Evolutionary conservation across 2,329 filamentous ascomycete genomes (phyloP), one percentile per base, ranked within the genome.

Genomic region (Aspergillus vadensis): DNA sequence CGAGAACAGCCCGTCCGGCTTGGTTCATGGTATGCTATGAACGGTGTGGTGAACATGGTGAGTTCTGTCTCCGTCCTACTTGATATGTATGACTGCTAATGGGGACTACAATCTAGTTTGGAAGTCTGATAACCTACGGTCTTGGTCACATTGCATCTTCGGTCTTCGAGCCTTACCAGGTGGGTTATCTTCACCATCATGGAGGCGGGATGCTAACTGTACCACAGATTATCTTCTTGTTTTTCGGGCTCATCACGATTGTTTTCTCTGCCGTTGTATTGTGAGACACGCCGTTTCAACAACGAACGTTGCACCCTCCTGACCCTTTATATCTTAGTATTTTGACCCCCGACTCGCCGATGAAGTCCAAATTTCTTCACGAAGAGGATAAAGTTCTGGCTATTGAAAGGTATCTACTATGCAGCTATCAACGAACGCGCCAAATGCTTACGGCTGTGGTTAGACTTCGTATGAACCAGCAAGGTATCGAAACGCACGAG

Each of bases 291-390:
- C 17, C n/a, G 3, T 25, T 25, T 4, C 10, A 15, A 10, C 6
- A 19, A 3, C 17, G 2, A 21, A 4, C 6, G 3, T 17, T 19
- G 19, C 1, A 25, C 23, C 8, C 10, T 7, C 12, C 59, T 62
- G 23, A 67, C 43, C 0, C 25, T 55, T 25, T 6, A 4, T 30
- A 3, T 12, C 5, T 36, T 38, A 70, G 68, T 7, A 15, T 82
- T 17, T 82, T 83, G 55, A 86, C 90, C 80, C 88, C 88, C 0
- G 87, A 90, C 65, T 87, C 85, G 0, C 87, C 87, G 0, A 82
- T 87, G 67, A 80, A 84, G 21, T 81, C 85, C 1, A 84, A 81
- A 19, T 88, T 87, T 52, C 77, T 88, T 2, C 78, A 74, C 0
- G 79, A 82, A 4, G 76, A 83, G 14, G 86, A 88, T 49, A 86